Evolutionary conservation across 305 asterid species (phyloP).

Genomic region (Solanum hybrid): DNA sequence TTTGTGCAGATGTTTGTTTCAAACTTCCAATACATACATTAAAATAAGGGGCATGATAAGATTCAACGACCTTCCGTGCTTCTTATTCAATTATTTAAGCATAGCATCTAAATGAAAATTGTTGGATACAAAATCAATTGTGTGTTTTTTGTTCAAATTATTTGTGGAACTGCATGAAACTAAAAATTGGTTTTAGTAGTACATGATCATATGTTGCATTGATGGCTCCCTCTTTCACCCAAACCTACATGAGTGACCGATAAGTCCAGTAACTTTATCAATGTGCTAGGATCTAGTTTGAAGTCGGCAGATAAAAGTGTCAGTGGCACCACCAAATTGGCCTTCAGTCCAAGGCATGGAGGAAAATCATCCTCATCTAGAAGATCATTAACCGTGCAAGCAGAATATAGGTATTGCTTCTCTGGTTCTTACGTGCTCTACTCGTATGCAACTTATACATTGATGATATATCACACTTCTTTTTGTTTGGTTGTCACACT

Average conservation of each 20-base stretch:
- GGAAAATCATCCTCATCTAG: slow-evolving; percentile 33
- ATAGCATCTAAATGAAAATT: background rate
- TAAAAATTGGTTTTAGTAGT: background rate
- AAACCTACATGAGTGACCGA: background rate
- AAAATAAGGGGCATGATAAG: background rate
- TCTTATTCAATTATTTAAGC: background rate
- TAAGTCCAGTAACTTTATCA: background rate
- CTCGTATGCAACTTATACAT: background rate
- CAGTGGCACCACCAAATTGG: slow-evolving; percentile 29
- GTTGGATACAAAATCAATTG: background rate
- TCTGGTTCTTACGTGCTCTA: background rate
- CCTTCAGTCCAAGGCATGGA: slow-evolving; percentile 31
- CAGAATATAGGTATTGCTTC: slow-evolving; percentile 48
- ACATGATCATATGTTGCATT: background rate
- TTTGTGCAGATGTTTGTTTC: background rate
- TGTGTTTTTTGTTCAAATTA: background rate
- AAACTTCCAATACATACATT: background rate
- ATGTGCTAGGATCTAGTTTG: slow-evolving; percentile 37
- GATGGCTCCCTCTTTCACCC: background rate
- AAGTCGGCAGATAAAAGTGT: slow-evolving; percentile 29
- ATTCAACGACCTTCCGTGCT: background rate
- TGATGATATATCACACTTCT: background rate
- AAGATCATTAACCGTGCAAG: slow-evolving; percentile 43
- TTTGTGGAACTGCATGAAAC: background rate
- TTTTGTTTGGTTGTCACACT: background rate